Conservation (phyloP, 371 early-diverging fungal genomes). For the Smittium mucronatum region DNA sequence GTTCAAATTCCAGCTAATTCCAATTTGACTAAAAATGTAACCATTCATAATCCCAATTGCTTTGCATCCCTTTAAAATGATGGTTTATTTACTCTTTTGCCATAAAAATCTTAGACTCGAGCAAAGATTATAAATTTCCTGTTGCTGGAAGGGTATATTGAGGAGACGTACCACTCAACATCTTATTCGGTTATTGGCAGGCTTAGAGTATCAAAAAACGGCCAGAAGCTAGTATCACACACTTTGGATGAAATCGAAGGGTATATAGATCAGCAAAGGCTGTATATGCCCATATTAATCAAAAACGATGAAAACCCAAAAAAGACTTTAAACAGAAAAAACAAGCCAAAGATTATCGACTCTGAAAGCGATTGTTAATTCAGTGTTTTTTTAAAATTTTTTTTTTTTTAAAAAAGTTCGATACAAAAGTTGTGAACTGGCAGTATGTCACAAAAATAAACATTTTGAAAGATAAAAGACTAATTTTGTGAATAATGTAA, state of each 20-base stretch:
- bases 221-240: constrained; percentile 1
- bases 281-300: background rate
- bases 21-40: constrained; percentile 30
- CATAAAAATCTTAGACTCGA: constrained; percentile 18
- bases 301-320: background rate
- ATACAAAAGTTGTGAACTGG: no score
- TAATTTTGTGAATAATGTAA: no score
- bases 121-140: constrained; percentile 41
- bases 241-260: background rate
- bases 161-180: constrained; percentile 44
- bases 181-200: constrained; percentile 43
- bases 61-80: no score
- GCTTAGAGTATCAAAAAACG: constrained; percentile 17
- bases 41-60: constrained; percentile 22
- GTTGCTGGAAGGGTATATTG: constrained; percentile 34
- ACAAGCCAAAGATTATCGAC: no score
- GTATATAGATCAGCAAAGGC: background rate
- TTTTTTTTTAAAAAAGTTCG: no score
- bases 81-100: no score
- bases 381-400: no score
- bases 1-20: constrained; percentile 7
- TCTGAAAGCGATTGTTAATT: no score
- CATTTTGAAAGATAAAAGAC: no score
- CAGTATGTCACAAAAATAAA: no score
- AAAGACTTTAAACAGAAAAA: no score